Percentiles rank a stretch among this genome's conserved stretches.
Evolutionary conservation across 352 stramenopile species (phyloP).

Genomic region (Phytophthora vignae): DNA sequence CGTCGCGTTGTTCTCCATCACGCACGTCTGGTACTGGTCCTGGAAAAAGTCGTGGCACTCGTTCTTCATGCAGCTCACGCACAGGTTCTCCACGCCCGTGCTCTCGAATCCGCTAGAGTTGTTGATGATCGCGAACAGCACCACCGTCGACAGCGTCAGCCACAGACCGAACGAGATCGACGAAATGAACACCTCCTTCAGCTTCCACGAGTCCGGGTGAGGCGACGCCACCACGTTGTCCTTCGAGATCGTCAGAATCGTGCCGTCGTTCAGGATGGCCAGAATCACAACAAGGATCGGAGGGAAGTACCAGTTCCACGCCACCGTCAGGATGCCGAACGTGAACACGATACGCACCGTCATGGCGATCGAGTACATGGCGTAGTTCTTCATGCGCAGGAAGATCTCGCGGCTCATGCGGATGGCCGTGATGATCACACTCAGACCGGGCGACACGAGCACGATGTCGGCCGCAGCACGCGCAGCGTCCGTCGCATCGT

Average conservation of each 20-base stretch:
- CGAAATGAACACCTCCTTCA: constrained; percentile 75
- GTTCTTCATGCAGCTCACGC: constrained; percentile 62
- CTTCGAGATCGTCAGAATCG: constrained; percentile 85
- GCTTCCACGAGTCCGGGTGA: constrained; percentile 74
- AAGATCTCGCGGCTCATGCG: constrained; percentile 91
- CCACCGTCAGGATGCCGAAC: constrained; percentile 89
- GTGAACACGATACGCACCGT: constrained; percentile 91
- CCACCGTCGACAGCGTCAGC: constrained; percentile 70
- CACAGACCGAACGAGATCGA: constrained; percentile 76
- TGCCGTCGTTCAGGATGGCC: constrained; percentile 92
- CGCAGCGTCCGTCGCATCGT: constrained; percentile 89
- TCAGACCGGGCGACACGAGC: constrained; percentile 87
- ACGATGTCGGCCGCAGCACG: constrained; percentile 92
- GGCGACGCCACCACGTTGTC: constrained; percentile 75
- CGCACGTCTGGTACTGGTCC: constrained; percentile 56
- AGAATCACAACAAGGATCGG: constrained; percentile 91
- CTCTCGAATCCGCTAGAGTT: constrained; percentile 65
- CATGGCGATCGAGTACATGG: constrained; percentile 92
- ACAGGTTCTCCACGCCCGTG: constrained; percentile 68
- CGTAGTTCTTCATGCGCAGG: constrained; percentile 93
- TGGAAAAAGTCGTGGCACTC: constrained; percentile 73
- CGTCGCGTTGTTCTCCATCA: constrained; percentile 54
- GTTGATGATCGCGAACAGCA: constrained; percentile 68
- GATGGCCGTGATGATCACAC: constrained; percentile 91
- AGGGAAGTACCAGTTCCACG: constrained; percentile 90